Evolutionary conservation across 352 stramenopile species (phyloP).

Genomic region (Elongisporangium anandrum): DNA sequence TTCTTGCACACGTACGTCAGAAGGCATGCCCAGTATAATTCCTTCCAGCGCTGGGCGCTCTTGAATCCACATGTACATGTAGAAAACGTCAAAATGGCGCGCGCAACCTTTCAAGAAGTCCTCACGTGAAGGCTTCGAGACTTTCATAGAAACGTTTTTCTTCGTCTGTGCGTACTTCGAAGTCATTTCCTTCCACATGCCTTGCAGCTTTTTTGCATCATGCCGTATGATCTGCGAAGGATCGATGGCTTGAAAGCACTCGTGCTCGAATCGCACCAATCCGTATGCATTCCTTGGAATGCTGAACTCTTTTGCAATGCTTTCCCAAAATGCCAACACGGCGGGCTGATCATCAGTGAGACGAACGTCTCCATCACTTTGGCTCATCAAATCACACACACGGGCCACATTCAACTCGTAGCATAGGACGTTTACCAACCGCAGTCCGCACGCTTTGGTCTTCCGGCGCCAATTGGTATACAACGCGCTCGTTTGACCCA

Average conservation of each 20-base stretch:
- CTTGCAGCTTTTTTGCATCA: not conserved
- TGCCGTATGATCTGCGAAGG: not conserved
- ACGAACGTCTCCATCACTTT: not conserved
- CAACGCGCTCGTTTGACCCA: not conserved
- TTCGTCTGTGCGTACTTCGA: not conserved
- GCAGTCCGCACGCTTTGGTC: not conserved
- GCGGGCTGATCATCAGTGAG: not conserved
- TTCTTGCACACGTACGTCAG: too few species aligned
- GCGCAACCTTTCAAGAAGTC: not conserved
- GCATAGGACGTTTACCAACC: not conserved
- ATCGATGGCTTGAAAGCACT: not conserved
- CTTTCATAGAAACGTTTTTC: not conserved
- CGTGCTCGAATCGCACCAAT: not conserved
- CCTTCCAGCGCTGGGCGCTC: not conserved
- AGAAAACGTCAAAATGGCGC: not conserved
- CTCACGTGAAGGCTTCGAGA: not conserved
- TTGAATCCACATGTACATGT: not conserved
- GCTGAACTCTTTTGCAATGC: not conserved
- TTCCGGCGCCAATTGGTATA: not conserved
- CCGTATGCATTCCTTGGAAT: not conserved
- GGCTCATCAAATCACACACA: not conserved
- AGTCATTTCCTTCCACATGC: not conserved
- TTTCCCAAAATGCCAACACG: not conserved
- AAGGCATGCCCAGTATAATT: not conserved
- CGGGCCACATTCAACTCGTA: not conserved